These are phyloP conservation scores for Pseudogymnoascus sp. DNA, from an alignment of 2,329 filamentous ascomycete genomes.

Conservation along the genomic window DNA sequence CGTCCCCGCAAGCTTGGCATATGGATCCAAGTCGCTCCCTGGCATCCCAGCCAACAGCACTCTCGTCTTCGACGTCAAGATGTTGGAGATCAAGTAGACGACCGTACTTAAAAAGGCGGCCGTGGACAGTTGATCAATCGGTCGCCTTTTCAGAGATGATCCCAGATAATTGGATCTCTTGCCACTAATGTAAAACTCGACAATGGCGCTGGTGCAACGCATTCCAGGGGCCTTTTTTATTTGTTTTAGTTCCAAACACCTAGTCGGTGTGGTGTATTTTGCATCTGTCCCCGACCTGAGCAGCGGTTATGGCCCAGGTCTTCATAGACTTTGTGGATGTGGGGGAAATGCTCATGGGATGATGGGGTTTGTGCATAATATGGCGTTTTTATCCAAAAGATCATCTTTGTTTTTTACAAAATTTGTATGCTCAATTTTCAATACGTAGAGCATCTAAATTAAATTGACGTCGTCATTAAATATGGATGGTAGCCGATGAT, in stretches of 20 bases:
- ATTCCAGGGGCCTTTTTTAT: background rate
- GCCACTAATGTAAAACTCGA: conserved; percentile 7
- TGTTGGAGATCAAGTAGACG: conserved; percentile 70
- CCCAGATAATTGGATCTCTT: background rate
- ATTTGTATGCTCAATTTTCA: conserved; percentile 9
- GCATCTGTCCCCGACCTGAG: conserved; percentile 27
- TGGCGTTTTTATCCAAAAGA: conserved; percentile 26
- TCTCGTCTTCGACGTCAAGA: conserved; percentile 84
- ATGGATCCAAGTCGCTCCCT: conserved; percentile 73
- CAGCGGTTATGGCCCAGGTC: conserved; percentile 16
- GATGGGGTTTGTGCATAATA: conserved; percentile 27
- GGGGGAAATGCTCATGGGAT: conserved; percentile 21
- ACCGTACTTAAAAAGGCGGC: background rate
- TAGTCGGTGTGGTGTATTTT: conserved; percentile 19
- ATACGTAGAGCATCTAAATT: background rate
- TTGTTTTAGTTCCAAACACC: background rate
- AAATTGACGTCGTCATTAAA: background rate
- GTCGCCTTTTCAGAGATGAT: background rate
- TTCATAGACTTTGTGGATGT: conserved; percentile 1
- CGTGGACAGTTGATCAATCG: background rate
- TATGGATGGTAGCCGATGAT: background rate
- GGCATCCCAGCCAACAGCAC: conserved; percentile 89
- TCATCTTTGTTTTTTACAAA: conserved; percentile 16
- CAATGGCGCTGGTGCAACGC: background rate
- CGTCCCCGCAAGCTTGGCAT: conserved; percentile 79